Conservation (phyloP, 805 yeast genomes). For the Candida golubevii region DNA sequence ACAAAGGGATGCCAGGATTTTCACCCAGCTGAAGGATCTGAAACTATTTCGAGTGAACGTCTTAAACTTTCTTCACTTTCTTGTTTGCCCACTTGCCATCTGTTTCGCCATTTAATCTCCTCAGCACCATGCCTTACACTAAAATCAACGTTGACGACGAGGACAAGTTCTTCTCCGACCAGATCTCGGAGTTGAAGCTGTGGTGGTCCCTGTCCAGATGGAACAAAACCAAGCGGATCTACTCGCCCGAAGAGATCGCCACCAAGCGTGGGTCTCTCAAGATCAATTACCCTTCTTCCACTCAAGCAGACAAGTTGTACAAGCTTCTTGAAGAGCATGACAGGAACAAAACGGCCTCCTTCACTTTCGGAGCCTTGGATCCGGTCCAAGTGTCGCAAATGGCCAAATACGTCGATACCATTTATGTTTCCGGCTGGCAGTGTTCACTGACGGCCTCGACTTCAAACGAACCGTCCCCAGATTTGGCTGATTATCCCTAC, state of each 20-base stretch:
- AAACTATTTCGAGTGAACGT: no score
- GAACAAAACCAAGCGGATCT: constrained; percentile 81
- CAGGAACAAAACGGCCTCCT: constrained; percentile 66
- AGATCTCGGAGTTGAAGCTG: constrained; percentile 66
- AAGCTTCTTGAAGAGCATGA: constrained; percentile 68
- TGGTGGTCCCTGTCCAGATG: constrained; percentile 98
- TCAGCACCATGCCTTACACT: constrained; percentile 47
- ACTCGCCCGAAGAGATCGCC: constrained; percentile 85
- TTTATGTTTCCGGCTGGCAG: constrained; percentile 98
- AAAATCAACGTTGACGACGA: constrained; percentile 57
- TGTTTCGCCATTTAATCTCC: background rate
- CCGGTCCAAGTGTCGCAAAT: constrained; percentile 94
- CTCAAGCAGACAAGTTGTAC: constrained; percentile 80
- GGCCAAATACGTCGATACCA: constrained; percentile 91
- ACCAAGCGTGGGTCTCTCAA: constrained; percentile 79
- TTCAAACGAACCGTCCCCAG: constrained; percentile 97
- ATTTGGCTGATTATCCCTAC: constrained; percentile 97
- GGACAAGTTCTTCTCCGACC: constrained; percentile 59
- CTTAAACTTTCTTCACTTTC: background rate
- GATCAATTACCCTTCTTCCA: constrained; percentile 69
- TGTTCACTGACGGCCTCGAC: constrained; percentile 97
- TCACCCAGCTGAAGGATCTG: background rate
- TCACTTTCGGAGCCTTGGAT: constrained; percentile 94
- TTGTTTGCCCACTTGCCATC: background rate
- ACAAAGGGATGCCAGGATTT: background rate